Evolutionary conservation across 306 rosid genomes (phyloP).

Genomic region (Ammopiptanthus mongolicus): DNA sequence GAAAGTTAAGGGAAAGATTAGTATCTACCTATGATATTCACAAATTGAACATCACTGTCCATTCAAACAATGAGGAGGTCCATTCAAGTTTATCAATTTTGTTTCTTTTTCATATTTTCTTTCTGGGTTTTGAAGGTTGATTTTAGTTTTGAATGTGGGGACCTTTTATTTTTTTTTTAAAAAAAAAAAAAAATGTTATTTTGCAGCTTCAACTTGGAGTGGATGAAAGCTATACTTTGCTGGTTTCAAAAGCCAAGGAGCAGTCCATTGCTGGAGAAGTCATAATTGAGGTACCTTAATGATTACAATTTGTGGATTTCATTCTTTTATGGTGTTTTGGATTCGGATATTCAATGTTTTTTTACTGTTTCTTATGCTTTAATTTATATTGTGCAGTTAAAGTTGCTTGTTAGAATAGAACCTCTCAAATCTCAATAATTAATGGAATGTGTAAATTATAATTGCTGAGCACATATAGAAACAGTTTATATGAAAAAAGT

Average conservation of each 20-base stretch:
- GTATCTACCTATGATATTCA: constrained; percentile 36
- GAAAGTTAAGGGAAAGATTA: constrained; percentile 29
- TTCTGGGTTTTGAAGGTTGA: not conserved
- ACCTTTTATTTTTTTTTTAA: not conserved
- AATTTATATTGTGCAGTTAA: not conserved
- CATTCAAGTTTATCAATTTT: not conserved
- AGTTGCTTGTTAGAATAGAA: not conserved
- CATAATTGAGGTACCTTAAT: constrained; percentile 58
- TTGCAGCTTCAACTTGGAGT: constrained; percentile 88
- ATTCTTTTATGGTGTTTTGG: not conserved
- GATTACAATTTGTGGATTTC: not conserved
- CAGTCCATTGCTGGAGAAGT: constrained; percentile 47
- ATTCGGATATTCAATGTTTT: not conserved
- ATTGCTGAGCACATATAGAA: not conserved
- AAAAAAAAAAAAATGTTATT: no score
- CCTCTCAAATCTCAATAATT: not conserved
- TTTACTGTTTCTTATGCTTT: not conserved
- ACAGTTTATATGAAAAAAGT: not conserved
- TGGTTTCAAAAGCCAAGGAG: constrained; percentile 45
- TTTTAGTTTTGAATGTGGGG: not conserved
- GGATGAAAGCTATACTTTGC: constrained; percentile 83
- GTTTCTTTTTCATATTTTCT: not conserved
- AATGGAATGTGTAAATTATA: not conserved
- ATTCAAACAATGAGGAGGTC: constrained; percentile 57
- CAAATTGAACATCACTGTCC: constrained; percentile 48